Evolutionary conservation across 2,329 filamentous ascomycete genomes (phyloP).

Genomic region (Atkinsonella texensis): DNA sequence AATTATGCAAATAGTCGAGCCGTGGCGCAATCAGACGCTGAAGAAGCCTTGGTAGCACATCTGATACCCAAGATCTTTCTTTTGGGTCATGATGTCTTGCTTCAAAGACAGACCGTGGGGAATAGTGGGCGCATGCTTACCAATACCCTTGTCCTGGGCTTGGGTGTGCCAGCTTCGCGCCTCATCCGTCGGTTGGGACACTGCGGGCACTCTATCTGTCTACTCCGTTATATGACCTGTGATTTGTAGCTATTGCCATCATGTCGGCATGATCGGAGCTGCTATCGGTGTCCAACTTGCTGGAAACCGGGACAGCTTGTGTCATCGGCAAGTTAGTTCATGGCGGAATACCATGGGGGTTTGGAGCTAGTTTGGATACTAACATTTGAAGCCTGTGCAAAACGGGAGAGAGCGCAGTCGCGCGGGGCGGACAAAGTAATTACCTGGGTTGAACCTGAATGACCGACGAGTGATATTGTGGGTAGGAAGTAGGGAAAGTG

Average conservation of each 20-base stretch:
- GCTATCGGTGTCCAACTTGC: background rate
- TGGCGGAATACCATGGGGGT: too few species aligned
- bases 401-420: too few species aligned
- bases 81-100: conserved; percentile 5
- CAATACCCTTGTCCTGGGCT: background rate
- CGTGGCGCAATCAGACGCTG: background rate
- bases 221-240: background rate
- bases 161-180: background rate
- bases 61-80: background rate
- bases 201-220: background rate
- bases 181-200: conserved; percentile 4
- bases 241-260: background rate
- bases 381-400: too few species aligned
- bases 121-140: conserved; percentile 1
- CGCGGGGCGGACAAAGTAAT: too few species aligned
- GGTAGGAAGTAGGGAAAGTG: too few species aligned
- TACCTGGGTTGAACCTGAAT: too few species aligned
- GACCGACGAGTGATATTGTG: too few species aligned
- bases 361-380: too few species aligned
- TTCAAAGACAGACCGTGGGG: conserved; percentile 1
- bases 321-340: background rate
- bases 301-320: background rate
- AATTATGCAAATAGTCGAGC: background rate
- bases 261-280: background rate
- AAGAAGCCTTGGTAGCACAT: background rate